Conservation (phyloP, 2,329 filamentous ascomycete genomes). For the Pseudogymnoascus sp. region DNA sequence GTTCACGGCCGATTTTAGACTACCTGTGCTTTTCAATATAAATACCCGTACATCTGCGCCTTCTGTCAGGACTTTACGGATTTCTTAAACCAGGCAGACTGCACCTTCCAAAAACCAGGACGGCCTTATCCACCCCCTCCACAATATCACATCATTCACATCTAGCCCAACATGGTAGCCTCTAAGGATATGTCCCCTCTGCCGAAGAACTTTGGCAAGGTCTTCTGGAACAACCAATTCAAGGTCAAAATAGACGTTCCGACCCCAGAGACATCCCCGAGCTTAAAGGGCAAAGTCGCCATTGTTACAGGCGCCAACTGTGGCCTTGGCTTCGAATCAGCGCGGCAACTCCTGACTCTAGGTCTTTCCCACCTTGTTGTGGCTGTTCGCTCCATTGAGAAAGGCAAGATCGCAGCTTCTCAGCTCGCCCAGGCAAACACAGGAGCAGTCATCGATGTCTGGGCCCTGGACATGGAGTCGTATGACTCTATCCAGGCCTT, state of each 20-base stretch:
- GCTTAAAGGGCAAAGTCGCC: constrained; percentile 23
- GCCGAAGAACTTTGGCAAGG: constrained; percentile 4
- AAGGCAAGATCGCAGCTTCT: constrained; percentile 34
- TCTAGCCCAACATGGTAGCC: constrained; percentile 2
- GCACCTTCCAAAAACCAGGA: not conserved
- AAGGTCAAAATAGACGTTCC: constrained; percentile 8
- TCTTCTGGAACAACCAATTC: constrained; percentile 13
- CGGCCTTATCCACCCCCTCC: too few species aligned
- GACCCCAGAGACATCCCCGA: not conserved
- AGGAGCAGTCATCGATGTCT: constrained; percentile 36
- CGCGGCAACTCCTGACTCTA: constrained; percentile 33
- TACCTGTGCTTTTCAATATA: not conserved
- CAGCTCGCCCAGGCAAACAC: constrained; percentile 26
- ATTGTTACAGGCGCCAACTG: constrained; percentile 43
- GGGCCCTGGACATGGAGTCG: constrained; percentile 38
- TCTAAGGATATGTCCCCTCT: constrained; percentile 11
- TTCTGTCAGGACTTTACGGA: not conserved
- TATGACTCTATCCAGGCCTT: constrained; percentile 39
- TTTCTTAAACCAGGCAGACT: not conserved
- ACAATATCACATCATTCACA: not conserved
- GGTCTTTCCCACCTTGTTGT: constrained; percentile 37
- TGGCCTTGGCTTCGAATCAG: constrained; percentile 41
- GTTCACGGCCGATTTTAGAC: not conserved
- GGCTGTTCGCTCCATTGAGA: constrained; percentile 35
- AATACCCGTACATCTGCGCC: not conserved